Base-by-base conservation (phyloP, 2,329 filamentous ascomycete species). In the Thermothelomyces thermophilus region DNA sequence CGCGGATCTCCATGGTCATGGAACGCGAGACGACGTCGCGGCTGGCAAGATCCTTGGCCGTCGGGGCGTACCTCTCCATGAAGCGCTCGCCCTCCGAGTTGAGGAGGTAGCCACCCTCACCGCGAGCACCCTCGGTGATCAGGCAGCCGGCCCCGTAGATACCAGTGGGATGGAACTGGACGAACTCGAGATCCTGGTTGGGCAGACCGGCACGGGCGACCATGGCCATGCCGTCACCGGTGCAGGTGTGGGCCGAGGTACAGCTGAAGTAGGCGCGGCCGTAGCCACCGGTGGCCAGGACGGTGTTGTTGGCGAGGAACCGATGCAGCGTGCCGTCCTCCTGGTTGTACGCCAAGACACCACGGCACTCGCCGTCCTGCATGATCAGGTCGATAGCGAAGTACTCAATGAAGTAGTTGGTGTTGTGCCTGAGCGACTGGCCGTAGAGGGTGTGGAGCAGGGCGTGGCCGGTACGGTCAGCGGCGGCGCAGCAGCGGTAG, bases 401-500 rank as follows among this genome's bases (percentile, higher is more conserved):
- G 79, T 90, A 97, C 73, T 97, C 93, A 70, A 98, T 96, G 74
- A 98, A 97, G 80, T 96, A 98, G 78, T 96, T 96, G 66, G 91
- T 96, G 79, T 96, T 95, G 80, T 97, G 90, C 67, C 88, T 80
- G 55, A 97, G 82, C 47, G 90, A 96, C 76, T 96, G 91, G 64
- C 93, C 93, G 73, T 97, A 98, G 59, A 98, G 87, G 22, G 93
- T 98, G 80, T 98, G 93, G 46, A 98, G 83, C 60, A 98, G 86
- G 64, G 93, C 93, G 73, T 98, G 93, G 58, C 93, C 93, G 56
- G 93, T 97, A 79, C 91, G 82, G 70, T 98, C 93, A 61, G 91
- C 93, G 54, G 90, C 93, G 70, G 90, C 91, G 70, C 89, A 94
- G 79, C 90, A 94, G 73, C 93, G 82, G 80, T 97, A 97, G 60